A percentile compares a stretch with the other conserved stretches of the same genome.
These are phyloP conservation scores for Globisporangium viniferum DNA, from an alignment of 352 stramenopile genomes.

Conservation along the genomic window DNA sequence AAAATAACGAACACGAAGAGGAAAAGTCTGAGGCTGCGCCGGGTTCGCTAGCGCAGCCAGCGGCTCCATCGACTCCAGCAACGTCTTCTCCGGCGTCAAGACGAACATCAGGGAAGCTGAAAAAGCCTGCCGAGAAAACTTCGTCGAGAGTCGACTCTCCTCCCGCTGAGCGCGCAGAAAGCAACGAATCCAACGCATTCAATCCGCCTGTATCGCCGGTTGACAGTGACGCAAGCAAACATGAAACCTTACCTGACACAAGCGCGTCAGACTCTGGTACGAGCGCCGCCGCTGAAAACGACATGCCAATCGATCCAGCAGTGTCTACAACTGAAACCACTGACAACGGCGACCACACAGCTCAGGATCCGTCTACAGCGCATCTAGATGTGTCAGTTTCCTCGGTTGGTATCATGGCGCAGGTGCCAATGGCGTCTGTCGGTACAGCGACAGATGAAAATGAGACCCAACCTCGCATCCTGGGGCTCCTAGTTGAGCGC, in stretches of 20 bases:
- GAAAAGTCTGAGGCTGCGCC: not conserved
- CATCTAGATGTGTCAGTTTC: conserved; percentile 2
- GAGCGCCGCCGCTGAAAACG: not conserved
- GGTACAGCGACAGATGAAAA: conserved; percentile 25
- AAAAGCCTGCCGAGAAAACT: conserved; percentile 16
- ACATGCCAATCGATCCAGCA: not conserved
- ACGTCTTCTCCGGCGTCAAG: conserved; percentile 18
- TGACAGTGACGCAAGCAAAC: not conserved
- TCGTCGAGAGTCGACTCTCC: not conserved
- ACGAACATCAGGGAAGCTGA: conserved; percentile 12
- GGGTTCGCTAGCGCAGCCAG: not conserved
- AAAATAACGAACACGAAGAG: conserved; percentile 3
- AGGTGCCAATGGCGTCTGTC: conserved; percentile 17
- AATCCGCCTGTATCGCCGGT: not conserved
- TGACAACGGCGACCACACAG: not conserved
- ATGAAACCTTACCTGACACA: not conserved
- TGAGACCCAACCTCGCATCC: conserved; percentile 10
- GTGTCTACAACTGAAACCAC: not conserved
- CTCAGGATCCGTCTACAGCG: not conserved
- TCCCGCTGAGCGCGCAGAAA: not conserved
- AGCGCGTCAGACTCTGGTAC: not conserved
- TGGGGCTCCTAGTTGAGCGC: conserved; percentile 25
- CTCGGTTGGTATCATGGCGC: not conserved
- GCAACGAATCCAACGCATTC: not conserved
- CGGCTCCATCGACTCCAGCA: conserved; percentile 16